These are phyloP conservation scores for Epichloe gansuensis DNA, from an alignment of 2,329 filamentous ascomycete genomes.

Conservation along the genomic window DNA sequence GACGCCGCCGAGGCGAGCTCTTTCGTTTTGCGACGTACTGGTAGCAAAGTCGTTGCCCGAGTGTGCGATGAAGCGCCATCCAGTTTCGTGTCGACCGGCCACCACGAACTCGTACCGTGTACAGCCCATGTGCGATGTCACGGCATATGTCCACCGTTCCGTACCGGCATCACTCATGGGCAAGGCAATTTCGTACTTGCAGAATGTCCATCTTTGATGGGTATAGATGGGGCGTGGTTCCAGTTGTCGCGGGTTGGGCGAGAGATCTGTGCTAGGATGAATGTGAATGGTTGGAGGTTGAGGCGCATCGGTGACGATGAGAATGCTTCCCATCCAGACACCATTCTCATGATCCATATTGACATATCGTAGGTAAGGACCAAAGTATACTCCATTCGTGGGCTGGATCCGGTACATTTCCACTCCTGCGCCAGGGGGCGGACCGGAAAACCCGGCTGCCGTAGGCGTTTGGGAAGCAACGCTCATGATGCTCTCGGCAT, in stretches of 20 bases:
- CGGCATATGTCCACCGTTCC: slow-evolving; percentile 91
- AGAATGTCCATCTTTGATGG: slow-evolving; percentile 91
- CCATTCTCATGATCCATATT: slow-evolving; percentile 95
- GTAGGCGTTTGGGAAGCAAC: slow-evolving; percentile 64
- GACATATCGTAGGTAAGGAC: slow-evolving; percentile 85
- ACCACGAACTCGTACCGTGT: slow-evolving; percentile 97
- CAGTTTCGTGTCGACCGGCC: slow-evolving; percentile 76
- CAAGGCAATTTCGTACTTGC: slow-evolving; percentile 83
- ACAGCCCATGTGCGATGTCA: slow-evolving; percentile 91
- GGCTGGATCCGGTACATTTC: slow-evolving; percentile 90
- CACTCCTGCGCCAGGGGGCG: slow-evolving; percentile 82
- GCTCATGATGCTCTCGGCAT: slow-evolving; percentile 75
- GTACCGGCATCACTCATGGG: slow-evolving; percentile 75
- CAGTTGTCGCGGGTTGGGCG: slow-evolving; percentile 81
- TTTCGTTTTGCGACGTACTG: slow-evolving; percentile 74
- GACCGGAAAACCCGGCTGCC: slow-evolving; percentile 71
- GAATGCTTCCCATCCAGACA: slow-evolving; percentile 82
- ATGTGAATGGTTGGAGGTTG: slow-evolving; percentile 95
- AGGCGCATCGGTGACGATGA: slow-evolving; percentile 80
- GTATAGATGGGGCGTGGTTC: slow-evolving; percentile 70
- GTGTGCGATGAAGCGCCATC: slow-evolving; percentile 91
- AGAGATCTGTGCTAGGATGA: slow-evolving; percentile 79
- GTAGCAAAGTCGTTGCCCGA: slow-evolving; percentile 93
- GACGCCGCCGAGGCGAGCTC: slow-evolving; percentile 72
- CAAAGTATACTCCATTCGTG: slow-evolving; percentile 96